Conservation (phyloP, 192 early-diverging fungal genomes). For the Linnemannia hyalina region DNA sequence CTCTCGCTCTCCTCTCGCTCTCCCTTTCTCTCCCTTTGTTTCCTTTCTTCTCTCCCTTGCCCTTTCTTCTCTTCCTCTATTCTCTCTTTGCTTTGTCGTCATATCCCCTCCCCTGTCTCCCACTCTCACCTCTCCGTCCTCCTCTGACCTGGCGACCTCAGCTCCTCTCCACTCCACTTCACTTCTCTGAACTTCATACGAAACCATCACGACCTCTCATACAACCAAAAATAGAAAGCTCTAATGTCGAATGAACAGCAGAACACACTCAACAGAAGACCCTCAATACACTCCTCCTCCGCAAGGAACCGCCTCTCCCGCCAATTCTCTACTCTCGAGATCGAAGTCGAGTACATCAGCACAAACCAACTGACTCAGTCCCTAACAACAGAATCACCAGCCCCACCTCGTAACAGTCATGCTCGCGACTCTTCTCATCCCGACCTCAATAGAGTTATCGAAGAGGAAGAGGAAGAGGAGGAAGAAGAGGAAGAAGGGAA, state of each 20-base stretch:
- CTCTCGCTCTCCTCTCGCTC: background rate
- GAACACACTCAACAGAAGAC: conserved; percentile 29
- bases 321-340: conserved; percentile 32
- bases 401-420: background rate
- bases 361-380: background rate
- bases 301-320: conserved; percentile 8
- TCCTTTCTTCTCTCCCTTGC: background rate
- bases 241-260: conserved; percentile 22
- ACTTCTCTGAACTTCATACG: background rate
- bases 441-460: conserved; percentile 20
- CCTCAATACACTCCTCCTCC: conserved; percentile 30
- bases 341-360: conserved; percentile 50
- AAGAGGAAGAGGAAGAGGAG: conserved; percentile 31
- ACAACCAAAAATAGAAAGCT: background rate
- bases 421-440: background rate
- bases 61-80: background rate
- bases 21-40: background rate
- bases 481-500: background rate
- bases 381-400: background rate
- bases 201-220: background rate
- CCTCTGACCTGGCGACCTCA: too few species aligned
- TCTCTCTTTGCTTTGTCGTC: too few species aligned
- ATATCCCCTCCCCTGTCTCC: background rate
- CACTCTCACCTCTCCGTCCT: background rate
- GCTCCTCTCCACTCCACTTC: too few species aligned